Evolutionary conservation across 345 rosid species (phyloP).

Genomic region (Moringa oleifera): DNA sequence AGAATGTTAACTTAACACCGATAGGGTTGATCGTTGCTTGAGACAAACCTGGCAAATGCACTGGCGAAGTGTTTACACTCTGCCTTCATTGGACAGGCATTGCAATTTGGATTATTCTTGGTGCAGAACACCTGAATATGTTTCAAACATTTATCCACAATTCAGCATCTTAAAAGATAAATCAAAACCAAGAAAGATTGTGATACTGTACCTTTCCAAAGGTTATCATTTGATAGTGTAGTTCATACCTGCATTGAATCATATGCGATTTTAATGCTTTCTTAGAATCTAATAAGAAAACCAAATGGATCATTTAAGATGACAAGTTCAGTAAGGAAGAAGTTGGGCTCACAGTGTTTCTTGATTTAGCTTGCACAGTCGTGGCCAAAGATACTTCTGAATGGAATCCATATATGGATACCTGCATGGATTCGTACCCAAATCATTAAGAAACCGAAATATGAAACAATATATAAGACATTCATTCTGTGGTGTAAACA

Average conservation of each 20-base stretch:
- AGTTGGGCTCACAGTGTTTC: slow-evolving; percentile 60
- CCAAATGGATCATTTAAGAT: slow-evolving; percentile 4
- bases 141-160: slow-evolving; percentile 11
- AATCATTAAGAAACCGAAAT: too few species aligned
- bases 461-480: too few species aligned
- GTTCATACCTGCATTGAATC: slow-evolving; percentile 69
- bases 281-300: slow-evolving; percentile 19
- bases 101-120: slow-evolving; percentile 86
- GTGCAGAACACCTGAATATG: slow-evolving; percentile 89
- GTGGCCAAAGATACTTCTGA: slow-evolving; percentile 94
- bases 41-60: slow-evolving; percentile 88
- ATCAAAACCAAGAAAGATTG: too few species aligned
- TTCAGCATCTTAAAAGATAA: slow-evolving; percentile 3
- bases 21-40: not conserved
- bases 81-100: slow-evolving; percentile 96
- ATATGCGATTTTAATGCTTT: too few species aligned
- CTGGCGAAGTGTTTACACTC: slow-evolving; percentile 98
- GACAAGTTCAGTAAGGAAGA: slow-evolving; percentile 21
- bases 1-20: too few species aligned
- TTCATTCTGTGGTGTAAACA: not conserved
- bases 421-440: slow-evolving; percentile 36
- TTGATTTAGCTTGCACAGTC: slow-evolving; percentile 92
- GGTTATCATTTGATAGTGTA: slow-evolving; percentile 93
- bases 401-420: slow-evolving; percentile 89
- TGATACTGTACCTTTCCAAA: slow-evolving; percentile 79